Conservation (phyloP, 2,329 filamentous ascomycete species). For the Hysterium pulicare region DNA sequence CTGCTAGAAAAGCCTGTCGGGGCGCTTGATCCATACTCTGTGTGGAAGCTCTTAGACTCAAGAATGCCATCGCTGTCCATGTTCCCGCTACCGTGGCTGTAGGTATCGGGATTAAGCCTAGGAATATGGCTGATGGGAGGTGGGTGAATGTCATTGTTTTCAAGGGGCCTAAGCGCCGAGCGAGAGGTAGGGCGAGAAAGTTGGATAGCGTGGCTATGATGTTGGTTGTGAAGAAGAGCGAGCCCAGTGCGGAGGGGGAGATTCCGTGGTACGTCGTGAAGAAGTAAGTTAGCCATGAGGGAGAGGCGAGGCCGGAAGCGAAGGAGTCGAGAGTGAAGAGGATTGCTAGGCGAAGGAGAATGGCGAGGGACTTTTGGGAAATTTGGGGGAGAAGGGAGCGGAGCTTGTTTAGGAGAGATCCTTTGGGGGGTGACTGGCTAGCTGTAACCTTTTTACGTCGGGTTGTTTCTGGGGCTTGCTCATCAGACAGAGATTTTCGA, state of each 20-base stretch:
- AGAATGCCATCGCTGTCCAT: no score
- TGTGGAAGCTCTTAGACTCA: conserved; percentile 58
- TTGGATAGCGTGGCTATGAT: conserved; percentile 54
- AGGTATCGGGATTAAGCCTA: conserved; percentile 56
- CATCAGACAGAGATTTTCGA: no score
- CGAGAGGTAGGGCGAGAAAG: conserved; percentile 56
- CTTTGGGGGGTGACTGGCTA: no score
- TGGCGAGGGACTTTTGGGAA: conserved; percentile 53
- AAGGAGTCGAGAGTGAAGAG: conserved; percentile 62
- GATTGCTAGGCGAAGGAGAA: conserved; percentile 64
- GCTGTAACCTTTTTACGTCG: no score
- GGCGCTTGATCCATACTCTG: conserved; percentile 71
- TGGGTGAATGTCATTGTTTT: conserved; percentile 53
- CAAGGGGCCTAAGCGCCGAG: conserved; percentile 58
- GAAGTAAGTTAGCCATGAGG: conserved; percentile 35
- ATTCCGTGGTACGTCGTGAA: conserved; percentile 32
- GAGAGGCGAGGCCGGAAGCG: conserved; percentile 57
- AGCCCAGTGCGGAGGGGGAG: conserved; percentile 57
- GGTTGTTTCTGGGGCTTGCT: no score
- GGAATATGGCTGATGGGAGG: conserved; percentile 59
- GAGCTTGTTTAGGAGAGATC: no score
- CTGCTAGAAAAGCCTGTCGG: conserved; percentile 63
- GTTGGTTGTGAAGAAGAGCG: conserved; percentile 49
- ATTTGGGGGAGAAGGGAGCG: conserved; percentile 49
- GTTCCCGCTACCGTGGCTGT: conserved; percentile 51